Evolutionary conservation across 2,329 filamentous ascomycete species (phyloP), one percentile per base, ranked within the genome.

Genomic region (Nigrospora sphaerica): DNA sequence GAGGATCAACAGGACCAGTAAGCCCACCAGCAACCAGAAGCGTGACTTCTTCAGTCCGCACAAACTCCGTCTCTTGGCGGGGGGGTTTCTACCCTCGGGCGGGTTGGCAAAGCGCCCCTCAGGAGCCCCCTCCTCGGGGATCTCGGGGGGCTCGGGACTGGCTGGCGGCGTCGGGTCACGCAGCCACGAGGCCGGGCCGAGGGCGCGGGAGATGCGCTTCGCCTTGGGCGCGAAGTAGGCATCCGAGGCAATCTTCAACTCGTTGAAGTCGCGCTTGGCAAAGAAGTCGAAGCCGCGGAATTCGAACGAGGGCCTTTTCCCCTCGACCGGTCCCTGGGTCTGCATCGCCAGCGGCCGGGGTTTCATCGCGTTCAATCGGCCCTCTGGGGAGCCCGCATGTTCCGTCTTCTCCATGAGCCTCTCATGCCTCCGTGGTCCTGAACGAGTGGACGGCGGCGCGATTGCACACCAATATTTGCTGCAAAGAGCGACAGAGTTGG

Each of bases 21-120:
- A 52, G 2, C 58, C 53, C 2, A 69, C 23, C 5, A 69, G 41
- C 9, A 53, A 46, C 66, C 65, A 72, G 37, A 72, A 64, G 32
- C 59, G 47, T 23, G 59, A 57, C 44, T 53, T 61, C 43, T 50
- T 58, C 40, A 67, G 32, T 2, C 65, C 59, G 36, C 61, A 56
- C 47, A 56, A 59, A 11, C 16, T n/a, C 33, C 23, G 46, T 19
- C 52, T 47, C 31, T 56, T 51, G 11, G 39, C 36, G 34, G 44
- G 46, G 33, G 49, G 46, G 13, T 41, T 48, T 37, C 49, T 47
- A 18, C 49, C 47, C 12, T 42, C 35, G 2, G 46, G 32, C 13
- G 54, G 46, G 10, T 42, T 39, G 10, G 48, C 42, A 32, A 52
- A 44, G 3, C 43, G 36, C 19, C 44, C 38, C 37, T 39, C 39